A percentile compares a stretch with the other conserved stretches of the same genome.
These are phyloP conservation scores for Helianthus tuberosus DNA, from an alignment of 129 eudicot species.

Conservation along the genomic window DNA sequence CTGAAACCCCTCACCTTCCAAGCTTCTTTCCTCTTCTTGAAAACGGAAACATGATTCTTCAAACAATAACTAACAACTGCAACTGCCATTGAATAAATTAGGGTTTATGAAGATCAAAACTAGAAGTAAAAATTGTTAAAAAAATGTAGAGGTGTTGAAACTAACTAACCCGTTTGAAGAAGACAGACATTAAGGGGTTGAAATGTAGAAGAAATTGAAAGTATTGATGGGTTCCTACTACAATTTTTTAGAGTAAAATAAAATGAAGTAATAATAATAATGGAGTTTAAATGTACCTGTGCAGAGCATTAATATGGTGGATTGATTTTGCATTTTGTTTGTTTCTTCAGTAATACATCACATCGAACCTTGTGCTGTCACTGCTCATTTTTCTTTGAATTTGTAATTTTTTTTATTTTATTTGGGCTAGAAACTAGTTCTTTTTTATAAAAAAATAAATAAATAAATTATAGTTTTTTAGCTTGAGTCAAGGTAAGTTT, in stretches of 20 bases:
- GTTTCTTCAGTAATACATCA: conserved; percentile 22
- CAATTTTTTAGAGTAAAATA: not conserved
- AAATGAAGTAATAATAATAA: conserved; percentile 27
- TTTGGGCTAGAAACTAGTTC: too few relatives aligned
- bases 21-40: conserved; percentile 76
- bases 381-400: not conserved
- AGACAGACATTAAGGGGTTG: not conserved
- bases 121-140: not conserved
- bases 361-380: conserved; percentile 22
- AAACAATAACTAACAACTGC: conserved; percentile 1
- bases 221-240: conserved; percentile 1
- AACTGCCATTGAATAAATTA: not conserved
- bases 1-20: conserved; percentile 60
- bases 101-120: conserved; percentile 4
- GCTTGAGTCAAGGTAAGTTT: too few relatives aligned
- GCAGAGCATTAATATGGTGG: conserved; percentile 28
- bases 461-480: too few relatives aligned
- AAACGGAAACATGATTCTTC: conserved; percentile 72
- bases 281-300: conserved; percentile 38
- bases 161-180: not conserved
- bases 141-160: not conserved
- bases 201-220: not conserved
- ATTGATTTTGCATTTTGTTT: too few relatives aligned
- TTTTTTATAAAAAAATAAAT: too few relatives aligned
- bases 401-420: too few relatives aligned